Evolutionary conservation across 805 yeast species (phyloP), one percentile per base, ranked within the genome.

Genomic region (Ogataea chonburiensis): DNA sequence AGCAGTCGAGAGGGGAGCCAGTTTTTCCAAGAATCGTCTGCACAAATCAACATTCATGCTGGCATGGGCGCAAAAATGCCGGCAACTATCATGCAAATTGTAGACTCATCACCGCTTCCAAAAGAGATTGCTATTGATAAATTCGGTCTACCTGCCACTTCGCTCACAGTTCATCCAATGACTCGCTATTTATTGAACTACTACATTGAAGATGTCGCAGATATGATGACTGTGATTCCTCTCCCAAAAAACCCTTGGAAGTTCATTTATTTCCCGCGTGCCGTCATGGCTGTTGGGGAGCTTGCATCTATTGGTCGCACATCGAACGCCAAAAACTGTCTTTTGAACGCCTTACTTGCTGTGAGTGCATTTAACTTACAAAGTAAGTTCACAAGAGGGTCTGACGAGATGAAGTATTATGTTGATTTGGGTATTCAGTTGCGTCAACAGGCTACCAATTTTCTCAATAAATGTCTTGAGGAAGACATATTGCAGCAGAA

Each of bases 171-270:
- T 2, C 77, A 76, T 46, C 86, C 94, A 1, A 66, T 85, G 49
- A 76, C 94, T 0, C 61, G 93, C 28, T 84, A 79, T 53, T 62
- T 87, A 25, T 63, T 87, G 31, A 79, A 79, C 43, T 78, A 87
- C 53, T 87, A 86, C 56, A 70, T 76, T 12, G 75, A 81, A 12
- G 77, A 79, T 45, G 93, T 87, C 1, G 91, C 91, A 0, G 93
- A 85, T 55, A 74, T 55, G 63, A 75, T 75, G 81, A 76, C 81
- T 1, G 82, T 76, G 16, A 72, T 76, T 26, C 81, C 81, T 1
- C 58, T 76, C 16, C 76, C 84, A 0, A 83, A 81, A 43, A 87
- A 85, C 54, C 95, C 95, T 0, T 87, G 95, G 95, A 82, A 81
- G 50, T 78, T 82, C 3, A 77, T 86, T n/a, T 86, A 85, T 58